Percentiles rank a stretch among this genome's conserved stretches.
These are phyloP conservation scores for Amaranthus hypochondriacus DNA, from an alignment of 148 eudicot genomes.

Conservation along the genomic window DNA sequence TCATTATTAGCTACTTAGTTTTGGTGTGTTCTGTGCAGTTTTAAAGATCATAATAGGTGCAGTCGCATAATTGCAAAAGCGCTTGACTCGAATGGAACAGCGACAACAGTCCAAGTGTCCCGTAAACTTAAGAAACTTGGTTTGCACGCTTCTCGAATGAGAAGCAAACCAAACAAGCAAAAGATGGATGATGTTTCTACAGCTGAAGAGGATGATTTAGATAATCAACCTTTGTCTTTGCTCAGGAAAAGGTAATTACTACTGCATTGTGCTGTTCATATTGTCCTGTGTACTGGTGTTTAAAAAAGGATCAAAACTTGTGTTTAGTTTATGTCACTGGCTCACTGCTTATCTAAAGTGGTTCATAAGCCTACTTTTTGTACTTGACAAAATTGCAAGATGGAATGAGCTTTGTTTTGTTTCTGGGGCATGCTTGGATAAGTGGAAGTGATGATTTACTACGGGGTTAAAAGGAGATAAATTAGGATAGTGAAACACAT, in stretches of 20 bases:
- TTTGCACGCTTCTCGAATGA: conserved; percentile 44
- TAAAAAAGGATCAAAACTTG: neutral
- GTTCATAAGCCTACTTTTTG: too few species aligned
- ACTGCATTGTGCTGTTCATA: conserved; percentile 10
- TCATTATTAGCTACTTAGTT: neutral
- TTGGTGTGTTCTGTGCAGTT: conserved; percentile 44
- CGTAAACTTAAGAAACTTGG: conserved; percentile 91
- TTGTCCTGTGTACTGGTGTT: neutral
- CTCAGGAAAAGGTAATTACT: conserved; percentile 55
- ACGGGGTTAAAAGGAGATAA: neutral
- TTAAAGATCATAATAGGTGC: conserved; percentile 85
- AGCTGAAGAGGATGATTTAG: conserved; percentile 46
- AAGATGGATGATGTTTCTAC: conserved; percentile 42
- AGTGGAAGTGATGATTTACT: neutral
- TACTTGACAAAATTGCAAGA: too few species aligned
- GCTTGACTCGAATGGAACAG: conserved; percentile 52
- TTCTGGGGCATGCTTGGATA: too few species aligned
- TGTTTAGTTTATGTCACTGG: neutral
- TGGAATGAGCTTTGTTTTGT: too few species aligned
- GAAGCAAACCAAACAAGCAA: conserved; percentile 30
- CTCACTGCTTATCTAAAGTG: neutral
- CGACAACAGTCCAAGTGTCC: conserved; percentile 74
- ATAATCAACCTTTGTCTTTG: conserved; percentile 49
- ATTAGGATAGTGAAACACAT: too few species aligned
- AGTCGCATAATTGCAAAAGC: conserved; percentile 86